Base-by-base conservation (phyloP, 2,329 filamentous ascomycete genomes). In the Alternaria sp. region DNA sequence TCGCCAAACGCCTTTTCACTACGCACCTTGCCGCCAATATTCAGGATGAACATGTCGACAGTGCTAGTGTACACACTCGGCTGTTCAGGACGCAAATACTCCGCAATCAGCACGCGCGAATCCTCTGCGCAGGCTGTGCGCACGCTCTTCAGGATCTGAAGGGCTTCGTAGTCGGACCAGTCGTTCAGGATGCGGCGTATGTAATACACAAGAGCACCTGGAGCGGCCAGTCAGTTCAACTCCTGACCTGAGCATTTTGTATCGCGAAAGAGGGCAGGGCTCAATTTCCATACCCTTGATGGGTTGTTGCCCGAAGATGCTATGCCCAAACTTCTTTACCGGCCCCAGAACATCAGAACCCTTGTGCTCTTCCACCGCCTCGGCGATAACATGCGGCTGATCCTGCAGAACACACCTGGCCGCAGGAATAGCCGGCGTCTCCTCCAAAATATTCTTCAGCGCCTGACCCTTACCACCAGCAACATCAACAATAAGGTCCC, bases 1-100 rank as follows among this genome's bases (percentile, higher is more conserved):
- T 55, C 42, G 9, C 14, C 23, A 55, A 49, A 54, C 24, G 42
- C 44, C 17, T 58, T 51, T 10, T 58, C 42, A 42, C 42, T 58
- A 24, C 56, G 56, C 51, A 49, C 45, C 51, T 58, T 58, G 11
- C 56, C 56, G 42, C 51, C 56, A 34, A 58, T 49, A 44, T 58
- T 58, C 13, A 58, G 11, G 23, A 55, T 58, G 51, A 58, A 58
- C 42, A 58, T 49, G 21, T 58, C 51, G 39, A 58, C 45, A 3
- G 51, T 51, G 39, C 56, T 49, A 14, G 44, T 49, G 29, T 55
- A 37, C 10, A 58, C 51, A 36, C 42, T 49, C 3, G 56, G 51
- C 29, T 58, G 29, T 39, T 55, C 44, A 17, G 51, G 51, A 11
- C 34, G 37, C 36, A 58, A 17, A 29, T 58, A 49, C 39, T 58